Conservation (phyloP, 345 rosid species). For the Lumnitzera littorea region DNA sequence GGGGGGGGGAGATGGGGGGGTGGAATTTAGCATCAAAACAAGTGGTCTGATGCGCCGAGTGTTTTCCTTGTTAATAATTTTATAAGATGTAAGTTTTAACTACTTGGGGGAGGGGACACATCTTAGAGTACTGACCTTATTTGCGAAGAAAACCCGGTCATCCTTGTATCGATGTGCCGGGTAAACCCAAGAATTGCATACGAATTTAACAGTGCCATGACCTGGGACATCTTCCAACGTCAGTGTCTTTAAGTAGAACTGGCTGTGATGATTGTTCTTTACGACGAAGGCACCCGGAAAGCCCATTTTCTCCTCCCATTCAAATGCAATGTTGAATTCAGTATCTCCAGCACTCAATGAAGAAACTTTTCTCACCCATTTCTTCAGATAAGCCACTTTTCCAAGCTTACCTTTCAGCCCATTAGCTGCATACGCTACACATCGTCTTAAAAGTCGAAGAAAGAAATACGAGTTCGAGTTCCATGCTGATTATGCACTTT, state of each 20-base stretch:
- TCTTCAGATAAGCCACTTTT: conserved; percentile 55
- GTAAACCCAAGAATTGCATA: conserved; percentile 94
- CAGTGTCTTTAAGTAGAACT: conserved; percentile 52
- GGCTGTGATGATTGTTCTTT: conserved; percentile 61
- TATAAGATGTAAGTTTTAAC: neutral
- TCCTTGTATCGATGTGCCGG: conserved; percentile 57
- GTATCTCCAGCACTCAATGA: conserved; percentile 48
- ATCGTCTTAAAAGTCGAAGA: too few species aligned
- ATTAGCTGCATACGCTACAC: conserved; percentile 21
- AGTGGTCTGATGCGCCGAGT: too few species aligned
- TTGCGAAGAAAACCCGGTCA: conserved; percentile 76
- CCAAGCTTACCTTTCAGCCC: conserved; percentile 45
- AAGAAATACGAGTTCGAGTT: too few species aligned
- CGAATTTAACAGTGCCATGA: conserved; percentile 52
- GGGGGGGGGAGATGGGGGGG: too few species aligned
- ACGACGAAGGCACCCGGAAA: conserved; percentile 65
- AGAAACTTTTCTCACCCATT: conserved; percentile 44
- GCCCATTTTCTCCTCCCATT: conserved; percentile 64
- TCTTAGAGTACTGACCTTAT: conserved; percentile 45
- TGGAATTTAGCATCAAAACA: too few species aligned
- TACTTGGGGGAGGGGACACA: too few species aligned
- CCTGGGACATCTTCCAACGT: conserved; percentile 49
- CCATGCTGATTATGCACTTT: too few species aligned
- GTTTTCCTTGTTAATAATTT: too few species aligned
- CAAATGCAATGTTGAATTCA: conserved; percentile 39